These are phyloP conservation scores for Eimeria nieschulzi DNA, from an alignment of 169 alveolate genomes.

Conservation along the genomic window DNA sequence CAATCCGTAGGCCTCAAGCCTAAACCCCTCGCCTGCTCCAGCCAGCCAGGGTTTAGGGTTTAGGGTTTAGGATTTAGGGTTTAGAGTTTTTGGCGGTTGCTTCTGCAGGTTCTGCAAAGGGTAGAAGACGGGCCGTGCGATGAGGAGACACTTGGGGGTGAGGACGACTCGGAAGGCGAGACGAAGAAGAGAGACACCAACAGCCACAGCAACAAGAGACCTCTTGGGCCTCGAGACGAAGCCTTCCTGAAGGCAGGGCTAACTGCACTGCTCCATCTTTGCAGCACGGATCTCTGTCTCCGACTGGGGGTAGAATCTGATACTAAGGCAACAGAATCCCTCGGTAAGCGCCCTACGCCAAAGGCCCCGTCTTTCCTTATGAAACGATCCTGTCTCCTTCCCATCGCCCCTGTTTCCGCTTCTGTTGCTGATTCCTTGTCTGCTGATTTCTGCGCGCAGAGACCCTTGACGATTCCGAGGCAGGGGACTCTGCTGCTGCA, in stretches of 20 bases:
- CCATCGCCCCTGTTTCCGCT: neutral
- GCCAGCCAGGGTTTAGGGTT: neutral
- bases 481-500: neutral
- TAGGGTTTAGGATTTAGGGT: neutral
- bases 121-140: slow-evolving; percentile 29
- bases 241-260: slow-evolving; percentile 32
- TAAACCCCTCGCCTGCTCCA: neutral
- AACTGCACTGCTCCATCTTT: slow-evolving; percentile 29
- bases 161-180: neutral
- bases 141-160: neutral
- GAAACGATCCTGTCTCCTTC: neutral
- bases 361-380: neutral
- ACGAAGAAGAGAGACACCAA: neutral
- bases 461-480: neutral
- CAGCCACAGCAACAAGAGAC: neutral
- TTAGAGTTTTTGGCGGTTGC: neutral
- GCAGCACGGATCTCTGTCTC: slow-evolving; percentile 22
- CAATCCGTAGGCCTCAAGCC: slow-evolving; percentile 23
- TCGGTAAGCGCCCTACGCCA: slow-evolving; percentile 21
- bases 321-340: neutral
- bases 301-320: slow-evolving; percentile 34
- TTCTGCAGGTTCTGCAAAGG: slow-evolving; percentile 46
- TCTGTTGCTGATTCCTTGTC: neutral
- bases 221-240: slow-evolving; percentile 23
- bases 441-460: neutral